phyloP scores from a whole-genome alignment of 2,329 filamentous ascomycete genomes.

The Penicillium sp. region DNA sequence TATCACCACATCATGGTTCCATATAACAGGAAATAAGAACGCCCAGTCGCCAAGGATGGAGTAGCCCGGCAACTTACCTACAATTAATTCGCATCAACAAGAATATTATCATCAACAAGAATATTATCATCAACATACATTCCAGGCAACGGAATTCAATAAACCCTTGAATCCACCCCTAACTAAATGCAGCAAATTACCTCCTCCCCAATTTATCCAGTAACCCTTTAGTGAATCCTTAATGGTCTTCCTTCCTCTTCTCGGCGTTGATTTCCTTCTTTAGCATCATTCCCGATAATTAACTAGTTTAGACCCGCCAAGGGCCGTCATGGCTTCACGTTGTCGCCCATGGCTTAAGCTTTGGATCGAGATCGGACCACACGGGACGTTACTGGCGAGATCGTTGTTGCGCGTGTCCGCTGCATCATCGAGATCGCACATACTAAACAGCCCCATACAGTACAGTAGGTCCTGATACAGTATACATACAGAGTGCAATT shows the following conservation, averaged over 20 bases:
- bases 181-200: neutral
- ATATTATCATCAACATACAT: neutral
- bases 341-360: slow-evolving; percentile 29
- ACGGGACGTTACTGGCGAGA: slow-evolving; percentile 30
- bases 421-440: slow-evolving; percentile 6
- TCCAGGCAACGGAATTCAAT: neutral
- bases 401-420: slow-evolving; percentile 18
- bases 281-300: slow-evolving; percentile 22
- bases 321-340: slow-evolving; percentile 12
- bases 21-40: neutral
- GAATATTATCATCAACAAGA: too few relatives aligned
- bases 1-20: neutral
- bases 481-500: neutral
- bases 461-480: neutral
- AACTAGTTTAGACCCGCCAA: slow-evolving; percentile 2
- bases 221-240: neutral
- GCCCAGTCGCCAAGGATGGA: neutral
- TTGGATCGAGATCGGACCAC: slow-evolving; percentile 35
- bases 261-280: slow-evolving; percentile 26
- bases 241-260: slow-evolving; percentile 5
- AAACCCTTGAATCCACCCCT: neutral
- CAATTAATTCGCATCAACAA: neutral
- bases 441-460: neutral
- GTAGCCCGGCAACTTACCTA: neutral
- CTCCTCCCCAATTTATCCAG: neutral